Evolutionary conservation across 495 filamentous ascomycete genomes (phyloP), one percentile per base, ranked within the genome.

Genomic region (Oleoguttula mirabilis): DNA sequence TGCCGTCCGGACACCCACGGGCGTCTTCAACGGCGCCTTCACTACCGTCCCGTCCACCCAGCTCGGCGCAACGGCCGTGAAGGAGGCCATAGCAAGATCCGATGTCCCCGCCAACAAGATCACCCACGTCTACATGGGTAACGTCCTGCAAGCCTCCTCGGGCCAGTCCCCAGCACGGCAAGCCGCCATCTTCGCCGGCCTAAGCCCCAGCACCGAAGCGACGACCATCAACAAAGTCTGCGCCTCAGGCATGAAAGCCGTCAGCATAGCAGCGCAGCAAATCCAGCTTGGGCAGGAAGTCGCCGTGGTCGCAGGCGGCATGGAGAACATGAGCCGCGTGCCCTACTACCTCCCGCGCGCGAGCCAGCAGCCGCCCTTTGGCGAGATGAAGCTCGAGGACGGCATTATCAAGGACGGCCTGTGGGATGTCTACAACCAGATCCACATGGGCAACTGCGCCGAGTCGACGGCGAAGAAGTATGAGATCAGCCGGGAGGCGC

Each of bases 361-460:
- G 1, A 80, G 74, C 54, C 72, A 77, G 47, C 66, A 86, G 51
- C 82, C 87, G 3, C 64, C 83, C 0, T 93, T 94, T 51, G 90
- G 90, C 24, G 76, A 92, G 46, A 67, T 92, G 53, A 79, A 79
- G 58, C 65, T 88, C 60, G 79, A 88, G 60, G 90, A 98, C 58
- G 90, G 90, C 3, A 62, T 98, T 54, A 82, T 95, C 54, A 93
- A 88, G 61, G 90, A 98, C 56, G 90, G 90, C 7, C 66, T 98
- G 28, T 94, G 86, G 74, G 90, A 98, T 63, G 87, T 94, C 17
- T 98, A 95, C 61, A 84, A 93, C 60, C 71, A 93, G 56, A 79
- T 95, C 55, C 88, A 94, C 58, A 98, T 98, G 90, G 90, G 90
- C 6, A 82, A 87, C 44, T 98, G 90, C 56, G 90, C 88, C n/a